Percentiles rank a stretch among this genome's conserved stretches.
Evolutionary conservation across 441 rosid species (phyloP).

Genomic region (Brassica balearica): DNA sequence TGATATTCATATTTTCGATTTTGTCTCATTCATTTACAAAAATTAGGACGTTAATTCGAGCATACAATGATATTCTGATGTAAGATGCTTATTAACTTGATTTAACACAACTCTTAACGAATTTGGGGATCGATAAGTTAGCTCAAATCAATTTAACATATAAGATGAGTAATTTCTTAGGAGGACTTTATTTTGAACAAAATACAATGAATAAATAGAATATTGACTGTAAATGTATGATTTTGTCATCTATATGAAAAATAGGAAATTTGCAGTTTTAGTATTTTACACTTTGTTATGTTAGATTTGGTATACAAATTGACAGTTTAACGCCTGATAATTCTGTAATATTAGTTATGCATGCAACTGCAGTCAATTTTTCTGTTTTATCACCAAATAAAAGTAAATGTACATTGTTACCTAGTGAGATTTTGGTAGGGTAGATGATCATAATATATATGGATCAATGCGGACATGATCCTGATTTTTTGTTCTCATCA

Average conservation of each 20-base stretch:
- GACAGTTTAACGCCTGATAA: neutral
- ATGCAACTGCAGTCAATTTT: neutral
- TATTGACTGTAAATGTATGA: neutral
- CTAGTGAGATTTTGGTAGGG: neutral
- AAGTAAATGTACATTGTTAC: neutral
- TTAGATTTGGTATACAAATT: neutral
- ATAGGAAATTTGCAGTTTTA: neutral
- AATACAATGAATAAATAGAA: neutral
- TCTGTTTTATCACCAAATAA: neutral
- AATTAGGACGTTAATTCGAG: neutral
- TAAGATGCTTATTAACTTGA: neutral
- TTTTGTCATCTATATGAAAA: neutral
- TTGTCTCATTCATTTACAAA: neutral
- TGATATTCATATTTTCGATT: neutral
- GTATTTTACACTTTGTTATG: neutral
- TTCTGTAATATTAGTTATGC: neutral
- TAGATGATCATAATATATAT: neutral
- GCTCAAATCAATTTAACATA: neutral
- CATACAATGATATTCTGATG: neutral
- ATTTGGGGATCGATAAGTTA: neutral
- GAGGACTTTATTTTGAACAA: neutral
- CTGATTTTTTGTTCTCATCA: neutral
- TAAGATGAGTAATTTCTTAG: neutral
- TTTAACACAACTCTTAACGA: neutral
- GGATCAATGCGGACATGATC: neutral